Base-by-base conservation (phyloP, 371 early-diverging fungal species). In the Mucor plumbeus region DNA sequence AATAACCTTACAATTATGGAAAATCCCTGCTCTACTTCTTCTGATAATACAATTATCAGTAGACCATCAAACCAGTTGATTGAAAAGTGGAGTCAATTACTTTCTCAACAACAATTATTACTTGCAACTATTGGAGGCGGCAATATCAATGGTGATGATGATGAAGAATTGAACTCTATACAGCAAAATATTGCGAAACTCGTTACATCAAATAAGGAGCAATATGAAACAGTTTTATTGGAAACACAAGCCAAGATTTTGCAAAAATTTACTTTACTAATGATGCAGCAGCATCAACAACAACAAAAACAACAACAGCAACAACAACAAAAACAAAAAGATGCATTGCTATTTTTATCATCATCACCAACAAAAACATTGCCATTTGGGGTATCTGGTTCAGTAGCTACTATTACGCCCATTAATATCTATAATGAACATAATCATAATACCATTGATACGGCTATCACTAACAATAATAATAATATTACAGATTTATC, bases 161-260 rank as follows among this genome's bases (percentile, higher is more conserved):
- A 62, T 19, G 26, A 19, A 15, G 39, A 53, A 1, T 7, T 53
- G 5, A 53, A 38, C 10, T 38, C 19, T 1, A 60, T 60, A 14
- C 60, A 43, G 26, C 26, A 41, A 13, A 53, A 53, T 34, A 62
- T 53, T 26, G 7, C 61, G 44, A 62, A 60, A 43, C 43, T 60
- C 14, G 60, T 41, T 33, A 60, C 60, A 43, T 35, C 59, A 36
- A 19, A 19, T 39, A 56, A 55, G 56, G 43, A 56, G 26, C 43
- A 63, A 55, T 55, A 61, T 61, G 61, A 54, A 61, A 61, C 56
- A 34, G 11, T 38, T 14, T 56, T 67, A n/a, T 36, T 67, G 17
- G 67, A 67, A 47, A 61, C 62, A 35, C 67, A 67, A 39, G 19
- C 48, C 26, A 40, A 63, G 33, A 41, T 63, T 7, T 34, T 63